These are phyloP conservation scores for Rostrohypoxylon terebratum DNA, from an alignment of 495 filamentous ascomycete species.

Conservation along the genomic window DNA sequence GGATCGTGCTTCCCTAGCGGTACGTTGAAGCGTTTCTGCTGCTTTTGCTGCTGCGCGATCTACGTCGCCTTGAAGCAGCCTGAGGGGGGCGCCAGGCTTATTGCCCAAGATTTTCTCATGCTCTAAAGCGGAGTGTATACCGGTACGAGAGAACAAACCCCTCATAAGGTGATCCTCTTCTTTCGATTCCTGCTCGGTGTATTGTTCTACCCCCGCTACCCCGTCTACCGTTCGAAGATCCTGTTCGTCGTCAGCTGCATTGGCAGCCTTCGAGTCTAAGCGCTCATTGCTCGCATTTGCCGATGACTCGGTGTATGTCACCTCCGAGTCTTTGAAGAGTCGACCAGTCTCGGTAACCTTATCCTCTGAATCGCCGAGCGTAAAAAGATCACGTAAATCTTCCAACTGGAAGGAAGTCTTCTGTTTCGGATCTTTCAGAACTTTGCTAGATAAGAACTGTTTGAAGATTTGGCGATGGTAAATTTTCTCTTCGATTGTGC, in stretches of 20 bases:
- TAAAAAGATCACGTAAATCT: conserved; percentile 92
- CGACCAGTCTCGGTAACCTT: conserved; percentile 82
- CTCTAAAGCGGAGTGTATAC: conserved; percentile 84
- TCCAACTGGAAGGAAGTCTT: conserved; percentile 84
- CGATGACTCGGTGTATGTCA: conserved; percentile 65
- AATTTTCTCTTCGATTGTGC: conserved; percentile 98
- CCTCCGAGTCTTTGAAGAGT: conserved; percentile 85
- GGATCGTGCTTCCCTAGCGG: conserved; percentile 74
- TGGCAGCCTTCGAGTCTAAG: conserved; percentile 30
- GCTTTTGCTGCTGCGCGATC: conserved; percentile 81
- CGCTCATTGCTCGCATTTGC: conserved; percentile 51
- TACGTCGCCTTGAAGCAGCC: conserved; percentile 84
- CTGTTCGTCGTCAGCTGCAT: conserved; percentile 47
- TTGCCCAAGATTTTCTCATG: conserved; percentile 88
- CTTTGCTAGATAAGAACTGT: conserved; percentile 94
- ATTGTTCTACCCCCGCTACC: conserved; percentile 54
- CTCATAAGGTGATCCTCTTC: conserved; percentile 80
- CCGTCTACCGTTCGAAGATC: conserved; percentile 54
- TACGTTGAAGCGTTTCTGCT: conserved; percentile 75
- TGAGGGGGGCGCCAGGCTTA: conserved; percentile 72
- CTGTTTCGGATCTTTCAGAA: conserved; percentile 91
- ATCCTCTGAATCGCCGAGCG: conserved; percentile 74
- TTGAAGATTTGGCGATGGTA: conserved; percentile 99
- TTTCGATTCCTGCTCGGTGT: conserved; percentile 48
- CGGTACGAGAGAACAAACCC: conserved; percentile 84